Evolutionary conservation across 202 grass and related monocot genomes (phyloP), one percentile per base, ranked within the genome.

Genomic region (Setaria italica): DNA sequence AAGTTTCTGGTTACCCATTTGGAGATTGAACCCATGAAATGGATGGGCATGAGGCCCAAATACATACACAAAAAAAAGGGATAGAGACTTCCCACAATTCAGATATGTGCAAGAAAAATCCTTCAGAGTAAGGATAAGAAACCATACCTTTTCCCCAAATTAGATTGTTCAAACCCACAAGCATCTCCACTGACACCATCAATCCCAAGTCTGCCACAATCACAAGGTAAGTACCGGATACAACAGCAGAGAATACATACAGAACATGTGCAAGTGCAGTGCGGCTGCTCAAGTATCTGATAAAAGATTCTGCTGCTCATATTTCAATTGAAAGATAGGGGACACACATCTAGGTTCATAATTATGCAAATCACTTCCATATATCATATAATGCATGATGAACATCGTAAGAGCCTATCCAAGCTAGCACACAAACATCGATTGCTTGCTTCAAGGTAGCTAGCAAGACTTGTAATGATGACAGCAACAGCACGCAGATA

Each of bases 111-210:
- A 65, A 66, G 25, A n/a, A 15, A 57, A 50, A 62, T 35, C 58
- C 32, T 65, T 34, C 4, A 53, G 29, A 58, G 46, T 62, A 79
- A 74, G 69, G 50, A 30, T 42, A 11, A 37, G 42, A 87, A 70
- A 62, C 11, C 11, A 15, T 21, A 94, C 94, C 94, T 97, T 92
- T 93, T 97, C 53, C 91, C 90, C 45, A 77, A 82, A 82, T 56
- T 85, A 48, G 78, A 80, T 74, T 89, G 85, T 4, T 85, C 87
- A 74, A 93, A 56, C 11, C 76, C 43, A 67, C 82, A 90, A 46
- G 65, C 60, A 85, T 85, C 91, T 60, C 56, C 82, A 47, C 76
- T 73, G 45, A 76, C 54, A 71, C 86, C 82, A 32, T 86, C 87
- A 51, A 90, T 84, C 34, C 79, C 87, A 83, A 80, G 45, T 25